A percentile compares a stretch with the other conserved stretches of the same genome.
phyloP scores from a whole-genome alignment of 1,284 basidiomycete species.

The Marasmius oreades region DNA sequence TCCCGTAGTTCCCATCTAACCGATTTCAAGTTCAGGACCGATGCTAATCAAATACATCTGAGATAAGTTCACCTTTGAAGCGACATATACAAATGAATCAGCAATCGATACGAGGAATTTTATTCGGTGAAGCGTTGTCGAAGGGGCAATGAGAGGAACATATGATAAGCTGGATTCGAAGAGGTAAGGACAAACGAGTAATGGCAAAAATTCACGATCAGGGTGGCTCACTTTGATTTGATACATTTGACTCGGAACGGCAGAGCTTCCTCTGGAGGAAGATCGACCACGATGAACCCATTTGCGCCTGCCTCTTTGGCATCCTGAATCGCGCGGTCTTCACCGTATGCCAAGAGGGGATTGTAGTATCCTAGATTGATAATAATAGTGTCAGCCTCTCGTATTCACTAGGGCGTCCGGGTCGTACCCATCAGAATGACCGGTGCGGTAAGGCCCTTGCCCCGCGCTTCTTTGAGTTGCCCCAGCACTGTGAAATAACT shows the following conservation, averaged over 20 bases:
- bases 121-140: slow-evolving; percentile 84
- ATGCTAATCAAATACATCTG: background rate
- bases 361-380: slow-evolving; percentile 87
- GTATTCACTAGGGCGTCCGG: background rate
- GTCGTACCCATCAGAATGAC: slow-evolving; percentile 89
- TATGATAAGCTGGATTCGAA: slow-evolving; percentile 76
- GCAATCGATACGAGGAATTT: slow-evolving; percentile 91
- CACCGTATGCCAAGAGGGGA: slow-evolving; percentile 91
- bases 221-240: slow-evolving; percentile 60
- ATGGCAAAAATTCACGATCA: background rate
- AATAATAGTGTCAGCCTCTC: slow-evolving; percentile 5
- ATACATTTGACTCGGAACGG: slow-evolving; percentile 88
- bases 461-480: slow-evolving; percentile 77
- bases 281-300: slow-evolving; percentile 96
- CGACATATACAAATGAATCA: slow-evolving; percentile 97
- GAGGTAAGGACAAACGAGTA: slow-evolving; percentile 6
- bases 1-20: slow-evolving; percentile 96
- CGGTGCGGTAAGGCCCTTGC: slow-evolving; percentile 79
- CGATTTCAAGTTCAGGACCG: slow-evolving; percentile 1
- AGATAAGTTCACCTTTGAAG: slow-evolving; percentile 69
- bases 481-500: slow-evolving; percentile 76
- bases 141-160: slow-evolving; percentile 94
- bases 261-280: slow-evolving; percentile 95
- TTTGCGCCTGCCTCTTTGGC: slow-evolving; percentile 89
- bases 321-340: slow-evolving; percentile 89